phyloP scores from a whole-genome alignment of 129 eudicot genomes.

The Flaveria sonorensis region DNA sequence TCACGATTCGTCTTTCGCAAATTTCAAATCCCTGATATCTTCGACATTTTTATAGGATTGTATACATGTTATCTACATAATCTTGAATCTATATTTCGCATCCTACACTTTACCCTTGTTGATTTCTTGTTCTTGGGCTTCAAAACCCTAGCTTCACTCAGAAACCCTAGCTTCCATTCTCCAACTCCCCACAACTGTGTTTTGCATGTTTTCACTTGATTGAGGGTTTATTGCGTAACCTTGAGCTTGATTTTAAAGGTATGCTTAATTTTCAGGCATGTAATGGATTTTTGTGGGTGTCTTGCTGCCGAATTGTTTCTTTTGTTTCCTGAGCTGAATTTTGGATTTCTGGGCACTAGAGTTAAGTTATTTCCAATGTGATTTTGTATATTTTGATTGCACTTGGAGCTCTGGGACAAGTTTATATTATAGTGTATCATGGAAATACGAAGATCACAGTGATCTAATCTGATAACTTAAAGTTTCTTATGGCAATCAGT shows the following conservation, averaged over 20 bases:
- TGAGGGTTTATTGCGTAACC: constrained; percentile 24
- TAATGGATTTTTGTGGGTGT: constrained; percentile 8
- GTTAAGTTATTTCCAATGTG: constrained; percentile 3
- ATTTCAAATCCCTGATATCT: constrained; percentile 44
- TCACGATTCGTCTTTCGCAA: constrained; percentile 40
- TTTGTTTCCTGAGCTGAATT: constrained; percentile 14
- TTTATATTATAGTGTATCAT: constrained; percentile 13
- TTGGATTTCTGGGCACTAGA: not conserved
- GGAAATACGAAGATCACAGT: constrained; percentile 34
- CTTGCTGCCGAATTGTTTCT: constrained; percentile 21
- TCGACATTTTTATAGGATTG: constrained; percentile 33
- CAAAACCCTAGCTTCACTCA: constrained; percentile 44
- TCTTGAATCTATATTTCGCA: constrained; percentile 15
- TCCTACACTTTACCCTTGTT: constrained; percentile 25
- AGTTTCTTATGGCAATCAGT: constrained; percentile 25
- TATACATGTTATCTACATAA: constrained; percentile 17
- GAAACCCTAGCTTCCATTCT: constrained; percentile 54
- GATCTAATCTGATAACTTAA: constrained; percentile 29
- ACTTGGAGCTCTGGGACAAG: constrained; percentile 13
- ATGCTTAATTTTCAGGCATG: constrained; percentile 23
- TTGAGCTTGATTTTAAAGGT: constrained; percentile 46
- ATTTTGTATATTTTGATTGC: constrained; percentile 14
- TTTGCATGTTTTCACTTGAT: constrained; percentile 42
- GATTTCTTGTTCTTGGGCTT: constrained; percentile 29
- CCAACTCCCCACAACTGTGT: constrained; percentile 26